Conservation (phyloP, 192 early-diverging fungal genomes). For the Podochytrium sp. region DNA sequence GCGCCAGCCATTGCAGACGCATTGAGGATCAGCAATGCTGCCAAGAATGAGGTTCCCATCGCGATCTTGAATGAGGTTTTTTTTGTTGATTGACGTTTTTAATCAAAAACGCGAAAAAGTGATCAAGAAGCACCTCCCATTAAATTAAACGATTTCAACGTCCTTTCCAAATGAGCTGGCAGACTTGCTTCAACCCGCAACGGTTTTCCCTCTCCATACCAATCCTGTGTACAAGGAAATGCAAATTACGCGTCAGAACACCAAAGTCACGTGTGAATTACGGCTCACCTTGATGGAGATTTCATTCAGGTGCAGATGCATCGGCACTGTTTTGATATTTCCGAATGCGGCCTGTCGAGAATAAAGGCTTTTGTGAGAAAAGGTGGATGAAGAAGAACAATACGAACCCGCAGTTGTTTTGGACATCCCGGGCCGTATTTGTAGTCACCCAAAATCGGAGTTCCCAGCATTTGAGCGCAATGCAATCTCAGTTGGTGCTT, state of each 20-base stretch:
- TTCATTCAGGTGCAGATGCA: constrained; percentile 49
- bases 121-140: background rate
- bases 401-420: constrained; percentile 32
- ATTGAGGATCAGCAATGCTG: background rate
- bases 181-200: constrained; percentile 14
- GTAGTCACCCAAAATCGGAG: constrained; percentile 49
- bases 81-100: background rate
- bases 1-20: background rate
- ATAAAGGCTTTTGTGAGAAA: background rate
- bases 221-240: constrained; percentile 14
- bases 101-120: background rate
- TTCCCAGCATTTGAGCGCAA: constrained; percentile 38
- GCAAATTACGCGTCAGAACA: background rate
- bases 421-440: constrained; percentile 49
- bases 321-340: constrained; percentile 38
- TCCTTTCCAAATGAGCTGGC: constrained; percentile 20
- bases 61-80: background rate
- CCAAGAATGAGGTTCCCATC: background rate
- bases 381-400: background rate
- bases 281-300: constrained; percentile 33
- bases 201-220: constrained; percentile 25
- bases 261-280: background rate
- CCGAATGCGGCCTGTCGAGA: constrained; percentile 19
- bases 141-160: constrained; percentile 20
- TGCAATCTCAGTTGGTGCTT: constrained; percentile 56